These are phyloP conservation scores for Amaranthus tricolor DNA, from an alignment of 179 eudicot genomes.

Conservation along the genomic window DNA sequence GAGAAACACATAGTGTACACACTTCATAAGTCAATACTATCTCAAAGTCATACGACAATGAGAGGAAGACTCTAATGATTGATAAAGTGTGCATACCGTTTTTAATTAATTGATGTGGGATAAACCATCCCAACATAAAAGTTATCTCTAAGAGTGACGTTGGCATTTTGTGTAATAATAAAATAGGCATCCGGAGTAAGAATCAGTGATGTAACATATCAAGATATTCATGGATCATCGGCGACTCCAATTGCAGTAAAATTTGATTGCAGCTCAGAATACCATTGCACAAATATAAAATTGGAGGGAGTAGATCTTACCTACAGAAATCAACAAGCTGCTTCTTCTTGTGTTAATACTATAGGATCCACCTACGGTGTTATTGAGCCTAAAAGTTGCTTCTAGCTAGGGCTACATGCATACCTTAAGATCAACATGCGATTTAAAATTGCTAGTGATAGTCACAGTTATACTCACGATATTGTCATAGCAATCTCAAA, in stretches of 20 bases:
- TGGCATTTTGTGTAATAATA: neutral
- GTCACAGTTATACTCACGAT: too few relatives aligned
- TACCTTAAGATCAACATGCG: too few relatives aligned
- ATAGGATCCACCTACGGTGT: conserved; percentile 14
- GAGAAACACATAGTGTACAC: too few relatives aligned
- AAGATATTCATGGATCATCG: conserved; percentile 33
- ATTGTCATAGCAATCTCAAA: too few relatives aligned
- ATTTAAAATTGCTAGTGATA: too few relatives aligned
- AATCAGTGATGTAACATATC: conserved; percentile 24
- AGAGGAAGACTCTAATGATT: too few relatives aligned
- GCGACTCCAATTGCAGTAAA: conserved; percentile 26
- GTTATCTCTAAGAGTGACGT: neutral
- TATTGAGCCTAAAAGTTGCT: conserved; percentile 24
- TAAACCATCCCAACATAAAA: too few relatives aligned
- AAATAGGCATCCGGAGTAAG: conserved; percentile 28
- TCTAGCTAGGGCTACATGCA: neutral
- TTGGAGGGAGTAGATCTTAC: conserved; percentile 22
- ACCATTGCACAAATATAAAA: conserved; percentile 23
- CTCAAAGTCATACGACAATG: too few relatives aligned
- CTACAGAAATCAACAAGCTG: neutral
- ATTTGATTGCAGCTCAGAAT: conserved; percentile 29
- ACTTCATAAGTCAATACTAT: too few relatives aligned
- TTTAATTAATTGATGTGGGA: too few relatives aligned
- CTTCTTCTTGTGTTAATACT: conserved; percentile 23
- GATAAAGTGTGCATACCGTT: too few relatives aligned